Conservation (phyloP, 2,329 filamentous ascomycete species). For the Cladorrhinum sp. region DNA sequence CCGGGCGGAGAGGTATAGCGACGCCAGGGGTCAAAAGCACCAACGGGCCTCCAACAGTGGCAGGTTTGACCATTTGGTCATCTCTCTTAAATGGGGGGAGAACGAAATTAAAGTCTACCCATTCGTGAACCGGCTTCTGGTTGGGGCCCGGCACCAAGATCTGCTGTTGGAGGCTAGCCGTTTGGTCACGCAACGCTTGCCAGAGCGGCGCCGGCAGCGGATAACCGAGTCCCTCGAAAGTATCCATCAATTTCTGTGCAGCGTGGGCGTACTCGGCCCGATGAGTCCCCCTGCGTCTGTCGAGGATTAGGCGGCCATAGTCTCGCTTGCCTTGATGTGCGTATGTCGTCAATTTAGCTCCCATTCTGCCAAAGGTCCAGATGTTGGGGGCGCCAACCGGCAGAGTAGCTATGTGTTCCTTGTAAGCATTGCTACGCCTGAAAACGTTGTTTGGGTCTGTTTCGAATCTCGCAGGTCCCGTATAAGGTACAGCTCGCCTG, state of each 20-base stretch:
- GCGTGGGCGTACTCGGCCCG: not conserved
- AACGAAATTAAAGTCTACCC: not conserved
- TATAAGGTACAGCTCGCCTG: not conserved
- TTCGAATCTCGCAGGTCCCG: not conserved
- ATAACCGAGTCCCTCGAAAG: not conserved
- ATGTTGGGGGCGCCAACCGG: not conserved
- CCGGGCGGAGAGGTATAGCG: not conserved
- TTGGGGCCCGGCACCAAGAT: not conserved
- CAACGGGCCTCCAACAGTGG: not conserved
- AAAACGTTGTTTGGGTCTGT: not conserved
- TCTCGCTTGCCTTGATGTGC: not conserved
- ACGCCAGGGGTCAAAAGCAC: not conserved
- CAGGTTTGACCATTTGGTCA: not conserved
- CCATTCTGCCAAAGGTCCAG: not conserved
- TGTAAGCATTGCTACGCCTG: not conserved
- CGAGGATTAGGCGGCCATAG: not conserved
- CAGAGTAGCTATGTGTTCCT: not conserved
- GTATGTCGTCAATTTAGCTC: not conserved
- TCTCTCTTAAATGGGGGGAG: not conserved
- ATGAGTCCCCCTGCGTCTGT: not conserved
- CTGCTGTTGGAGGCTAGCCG: not conserved
- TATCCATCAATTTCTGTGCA: not conserved
- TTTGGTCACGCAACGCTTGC: not conserved
- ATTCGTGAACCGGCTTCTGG: not conserved
- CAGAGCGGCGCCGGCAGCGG: not conserved